These are phyloP conservation scores for Ogataea naganishii DNA, from an alignment of 805 yeast genomes.

Conservation along the genomic window DNA sequence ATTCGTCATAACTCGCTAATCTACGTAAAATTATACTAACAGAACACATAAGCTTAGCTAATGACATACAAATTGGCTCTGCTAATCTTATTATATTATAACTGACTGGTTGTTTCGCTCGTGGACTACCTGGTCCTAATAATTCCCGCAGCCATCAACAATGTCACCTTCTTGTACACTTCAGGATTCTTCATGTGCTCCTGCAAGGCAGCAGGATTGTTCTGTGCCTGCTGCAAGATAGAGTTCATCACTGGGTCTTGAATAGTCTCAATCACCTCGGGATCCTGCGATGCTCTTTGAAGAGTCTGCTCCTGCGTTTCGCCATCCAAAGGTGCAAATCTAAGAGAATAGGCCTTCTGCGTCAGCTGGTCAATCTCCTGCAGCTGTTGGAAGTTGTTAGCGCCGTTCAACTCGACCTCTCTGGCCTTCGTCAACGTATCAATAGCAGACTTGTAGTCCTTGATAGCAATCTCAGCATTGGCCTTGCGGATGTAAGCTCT, in stretches of 20 bases:
- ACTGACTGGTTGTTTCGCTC: not conserved
- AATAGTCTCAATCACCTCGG: slow-evolving; percentile 84
- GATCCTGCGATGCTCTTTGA: slow-evolving; percentile 85
- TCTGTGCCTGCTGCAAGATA: slow-evolving; percentile 87
- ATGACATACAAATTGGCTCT: not conserved
- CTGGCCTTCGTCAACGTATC: slow-evolving; percentile 79
- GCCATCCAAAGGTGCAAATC: slow-evolving; percentile 76
- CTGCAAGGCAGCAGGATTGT: slow-evolving; percentile 91
- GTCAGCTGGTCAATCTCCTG: slow-evolving; percentile 78
- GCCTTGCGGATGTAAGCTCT: slow-evolving; percentile 98
- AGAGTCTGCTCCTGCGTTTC: slow-evolving; percentile 93
- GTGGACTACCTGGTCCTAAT: slow-evolving; percentile 69
- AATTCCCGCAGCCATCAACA: slow-evolving; percentile 92
- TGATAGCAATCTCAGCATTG: slow-evolving; percentile 83
- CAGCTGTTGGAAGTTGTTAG: slow-evolving; percentile 46
- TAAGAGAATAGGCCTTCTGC: slow-evolving; percentile 65
- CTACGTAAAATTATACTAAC: not conserved
- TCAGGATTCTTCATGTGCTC: slow-evolving; percentile 98
- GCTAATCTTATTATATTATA: not conserved
- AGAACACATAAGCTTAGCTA: not conserved
- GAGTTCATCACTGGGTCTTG: slow-evolving; percentile 96
- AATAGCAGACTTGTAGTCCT: slow-evolving; percentile 72
- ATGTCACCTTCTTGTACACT: slow-evolving; percentile 76
- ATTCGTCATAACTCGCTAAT: not conserved
- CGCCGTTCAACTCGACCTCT: slow-evolving; percentile 55